A percentile compares a stretch with the other conserved stretches of the same genome.
Conservation (phyloP, 176 grass and related monocot species). For the Carex kokanica region DNA sequence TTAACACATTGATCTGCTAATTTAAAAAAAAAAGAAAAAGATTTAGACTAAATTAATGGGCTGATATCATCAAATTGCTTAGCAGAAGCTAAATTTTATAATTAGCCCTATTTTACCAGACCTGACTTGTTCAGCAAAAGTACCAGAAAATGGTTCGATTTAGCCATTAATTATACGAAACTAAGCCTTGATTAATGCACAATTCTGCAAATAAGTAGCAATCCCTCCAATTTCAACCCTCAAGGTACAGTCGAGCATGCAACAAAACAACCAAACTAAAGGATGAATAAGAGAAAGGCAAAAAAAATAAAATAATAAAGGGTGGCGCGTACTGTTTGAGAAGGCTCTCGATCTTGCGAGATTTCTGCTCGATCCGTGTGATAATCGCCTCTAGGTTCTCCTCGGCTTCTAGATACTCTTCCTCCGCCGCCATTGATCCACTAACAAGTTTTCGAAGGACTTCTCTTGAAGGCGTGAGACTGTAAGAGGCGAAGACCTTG, state of each 20-base stretch:
- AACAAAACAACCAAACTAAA: not conserved
- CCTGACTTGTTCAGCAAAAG: not conserved
- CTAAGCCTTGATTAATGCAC: not conserved
- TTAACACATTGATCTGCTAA: not conserved
- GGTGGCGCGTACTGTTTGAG: slow-evolving; percentile 68
- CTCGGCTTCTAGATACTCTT: slow-evolving; percentile 51
- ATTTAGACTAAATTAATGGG: not conserved
- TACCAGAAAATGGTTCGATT: not conserved
- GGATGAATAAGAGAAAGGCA: not conserved
- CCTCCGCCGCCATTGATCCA: slow-evolving; percentile 28
- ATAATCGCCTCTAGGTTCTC: slow-evolving; percentile 97
- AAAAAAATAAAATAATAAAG: not conserved
- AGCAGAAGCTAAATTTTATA: not conserved
- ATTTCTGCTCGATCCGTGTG: slow-evolving; percentile 88
- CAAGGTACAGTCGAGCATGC: not conserved
- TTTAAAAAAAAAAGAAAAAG: not conserved
- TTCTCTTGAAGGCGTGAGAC: not conserved
- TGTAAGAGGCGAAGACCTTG: not conserved
- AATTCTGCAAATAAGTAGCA: not conserved
- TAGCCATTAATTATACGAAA: not conserved
- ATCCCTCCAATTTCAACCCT: not conserved
- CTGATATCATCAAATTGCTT: not conserved
- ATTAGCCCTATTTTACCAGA: not conserved
- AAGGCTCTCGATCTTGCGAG: slow-evolving; percentile 91
- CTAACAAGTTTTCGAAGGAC: not conserved